phyloP scores from a whole-genome alignment of 2,329 filamentous ascomycete genomes.

The Blastomyces gilchristii region DNA sequence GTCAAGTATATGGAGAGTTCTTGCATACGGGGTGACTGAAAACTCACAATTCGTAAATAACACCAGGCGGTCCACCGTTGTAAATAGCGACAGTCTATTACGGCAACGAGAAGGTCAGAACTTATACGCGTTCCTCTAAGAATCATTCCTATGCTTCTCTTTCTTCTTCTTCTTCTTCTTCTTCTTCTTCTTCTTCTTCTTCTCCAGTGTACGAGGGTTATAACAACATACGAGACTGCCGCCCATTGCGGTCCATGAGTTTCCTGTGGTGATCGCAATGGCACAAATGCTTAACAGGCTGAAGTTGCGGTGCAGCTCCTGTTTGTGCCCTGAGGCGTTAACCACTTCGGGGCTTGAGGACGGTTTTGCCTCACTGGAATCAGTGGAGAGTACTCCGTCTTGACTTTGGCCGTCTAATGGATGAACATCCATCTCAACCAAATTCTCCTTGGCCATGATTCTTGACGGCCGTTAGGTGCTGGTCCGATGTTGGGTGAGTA shows the following conservation, averaged over 20 bases:
- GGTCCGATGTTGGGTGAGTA: neutral
- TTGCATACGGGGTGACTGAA: neutral
- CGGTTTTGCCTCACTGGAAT: slow-evolving; percentile 18
- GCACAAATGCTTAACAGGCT: slow-evolving; percentile 50
- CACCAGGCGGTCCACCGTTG: slow-evolving; percentile 53
- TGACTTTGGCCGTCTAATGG: neutral
- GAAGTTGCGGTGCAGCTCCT: slow-evolving; percentile 55
- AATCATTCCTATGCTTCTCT: neutral
- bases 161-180: neutral
- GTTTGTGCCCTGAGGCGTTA: slow-evolving; percentile 54
- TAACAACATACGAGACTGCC: slow-evolving; percentile 49
- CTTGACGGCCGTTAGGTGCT: neutral
- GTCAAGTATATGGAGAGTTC: neutral
- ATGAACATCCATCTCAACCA: neutral
- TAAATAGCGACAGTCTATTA: slow-evolving; percentile 41
- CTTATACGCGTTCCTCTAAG: neutral
- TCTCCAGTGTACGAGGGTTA: slow-evolving; percentile 4
- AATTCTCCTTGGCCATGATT: slow-evolving; percentile 3
- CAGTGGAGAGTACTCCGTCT: slow-evolving; percentile 10
- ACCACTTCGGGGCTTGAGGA: slow-evolving; percentile 36
- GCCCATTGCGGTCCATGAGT: slow-evolving; percentile 55
- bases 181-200: neutral
- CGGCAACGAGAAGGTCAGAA: slow-evolving; percentile 15
- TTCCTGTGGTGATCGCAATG: slow-evolving; percentile 52
- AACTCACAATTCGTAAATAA: slow-evolving; percentile 50